Conservation (phyloP, 768 basidiomycete species). For the Pleurotus tuoliensis region DNA sequence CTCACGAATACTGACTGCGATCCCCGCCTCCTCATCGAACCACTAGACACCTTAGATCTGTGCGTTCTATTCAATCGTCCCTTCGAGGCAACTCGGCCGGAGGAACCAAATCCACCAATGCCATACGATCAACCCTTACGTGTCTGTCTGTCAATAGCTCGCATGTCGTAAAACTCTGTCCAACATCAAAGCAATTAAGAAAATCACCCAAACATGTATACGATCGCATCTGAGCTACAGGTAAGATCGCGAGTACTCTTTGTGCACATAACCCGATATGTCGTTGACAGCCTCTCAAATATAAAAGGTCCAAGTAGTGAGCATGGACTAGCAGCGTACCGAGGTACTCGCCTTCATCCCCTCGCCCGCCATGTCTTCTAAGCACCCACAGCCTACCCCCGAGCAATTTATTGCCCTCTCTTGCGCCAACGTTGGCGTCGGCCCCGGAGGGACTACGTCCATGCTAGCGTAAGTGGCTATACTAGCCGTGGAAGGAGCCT, state of each 20-base stretch:
- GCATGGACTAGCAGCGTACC: neutral
- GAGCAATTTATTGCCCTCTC: constrained; percentile 57
- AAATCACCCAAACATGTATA: constrained; percentile 25
- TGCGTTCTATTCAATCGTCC: neutral
- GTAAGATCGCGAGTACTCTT: neutral
- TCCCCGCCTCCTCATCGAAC: neutral
- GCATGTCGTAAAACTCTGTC: constrained; percentile 18
- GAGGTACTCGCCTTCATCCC: constrained; percentile 10
- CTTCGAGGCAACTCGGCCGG: neutral
- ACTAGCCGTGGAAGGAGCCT: neutral
- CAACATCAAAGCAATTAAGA: constrained; percentile 15
- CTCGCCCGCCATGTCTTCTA: constrained; percentile 19
- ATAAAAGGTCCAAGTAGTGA: neutral
- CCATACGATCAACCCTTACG: neutral
- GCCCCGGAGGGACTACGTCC: constrained; percentile 75
- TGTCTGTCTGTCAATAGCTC: neutral
- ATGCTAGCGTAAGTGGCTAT: constrained; percentile 68
- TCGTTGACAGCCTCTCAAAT: neutral
- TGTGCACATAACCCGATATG: neutral
- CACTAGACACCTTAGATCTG: neutral
- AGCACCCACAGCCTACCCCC: constrained; percentile 31
- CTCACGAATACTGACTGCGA: neutral
- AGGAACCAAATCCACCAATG: neutral
- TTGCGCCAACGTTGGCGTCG: constrained; percentile 72
- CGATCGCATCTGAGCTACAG: constrained; percentile 22